Conservation (phyloP, 192 early-diverging fungal species). For the Oehlia diaphana region DNA sequence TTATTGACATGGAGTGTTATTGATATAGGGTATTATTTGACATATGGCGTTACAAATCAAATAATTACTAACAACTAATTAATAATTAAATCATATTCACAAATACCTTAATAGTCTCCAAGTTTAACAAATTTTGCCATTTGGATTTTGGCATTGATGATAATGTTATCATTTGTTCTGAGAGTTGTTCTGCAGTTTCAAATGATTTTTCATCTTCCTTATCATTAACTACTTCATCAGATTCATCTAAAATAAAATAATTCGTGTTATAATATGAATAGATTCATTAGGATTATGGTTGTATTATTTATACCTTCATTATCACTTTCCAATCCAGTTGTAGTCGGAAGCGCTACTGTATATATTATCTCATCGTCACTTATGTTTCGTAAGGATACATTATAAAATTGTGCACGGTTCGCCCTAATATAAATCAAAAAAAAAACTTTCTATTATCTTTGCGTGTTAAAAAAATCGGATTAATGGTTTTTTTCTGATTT, state of each 20-base stretch:
- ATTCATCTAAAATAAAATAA: constrained; percentile 6
- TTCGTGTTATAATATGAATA: background rate
- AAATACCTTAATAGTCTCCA: constrained; percentile 83
- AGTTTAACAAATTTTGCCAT: constrained; percentile 89
- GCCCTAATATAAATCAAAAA: constrained; percentile 41
- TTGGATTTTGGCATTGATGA: constrained; percentile 78
- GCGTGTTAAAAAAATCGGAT: background rate
- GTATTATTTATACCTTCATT: constrained; percentile 39
- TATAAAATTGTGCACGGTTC: constrained; percentile 78
- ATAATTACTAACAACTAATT: background rate
- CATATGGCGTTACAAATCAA: background rate
- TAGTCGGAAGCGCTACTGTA: constrained; percentile 60
- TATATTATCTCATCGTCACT: constrained; percentile 51
- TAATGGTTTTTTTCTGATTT: background rate
- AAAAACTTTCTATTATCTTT: background rate
- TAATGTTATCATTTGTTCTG: constrained; percentile 84
- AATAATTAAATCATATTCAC: background rate
- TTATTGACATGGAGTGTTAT: too few relatives aligned
- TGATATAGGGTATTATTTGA: too few relatives aligned
- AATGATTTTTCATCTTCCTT: constrained; percentile 35
- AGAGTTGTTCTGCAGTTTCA: constrained; percentile 58
- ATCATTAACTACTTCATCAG: constrained; percentile 36
- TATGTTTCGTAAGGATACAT: constrained; percentile 69
- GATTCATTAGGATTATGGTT: too few relatives aligned
- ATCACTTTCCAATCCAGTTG: constrained; percentile 55